phyloP scores from a whole-genome alignment of 2,329 filamentous ascomycete genomes.

The Thielaviopsis ethacetica region DNA sequence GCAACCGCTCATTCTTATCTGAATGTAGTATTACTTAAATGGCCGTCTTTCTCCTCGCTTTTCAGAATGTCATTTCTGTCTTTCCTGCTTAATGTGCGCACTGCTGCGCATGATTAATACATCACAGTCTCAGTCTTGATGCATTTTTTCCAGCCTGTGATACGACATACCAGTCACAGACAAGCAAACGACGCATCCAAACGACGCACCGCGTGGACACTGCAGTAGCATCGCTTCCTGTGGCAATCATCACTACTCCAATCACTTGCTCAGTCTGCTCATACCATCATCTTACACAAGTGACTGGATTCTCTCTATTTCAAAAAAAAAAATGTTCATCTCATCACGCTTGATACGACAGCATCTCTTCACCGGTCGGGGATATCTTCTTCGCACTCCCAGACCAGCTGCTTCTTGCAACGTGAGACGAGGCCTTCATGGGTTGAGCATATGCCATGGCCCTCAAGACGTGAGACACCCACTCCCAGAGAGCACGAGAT shows the following conservation, averaged over 20 bases:
- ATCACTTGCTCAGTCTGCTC: background rate
- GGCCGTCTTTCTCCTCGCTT: background rate
- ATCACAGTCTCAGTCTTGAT: background rate
- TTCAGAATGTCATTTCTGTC: background rate
- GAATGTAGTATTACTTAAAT: background rate
- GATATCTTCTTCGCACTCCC: background rate
- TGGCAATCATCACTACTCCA: background rate
- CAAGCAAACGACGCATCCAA: background rate
- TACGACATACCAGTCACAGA: background rate
- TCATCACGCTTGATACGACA: background rate
- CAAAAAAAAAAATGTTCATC: background rate
- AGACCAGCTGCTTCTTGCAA: background rate
- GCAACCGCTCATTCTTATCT: no score
- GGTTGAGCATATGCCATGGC: conserved; percentile 6
- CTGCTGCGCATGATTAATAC: background rate
- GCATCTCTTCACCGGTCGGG: background rate
- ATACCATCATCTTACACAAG: background rate
- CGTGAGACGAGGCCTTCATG: background rate
- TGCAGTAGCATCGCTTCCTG: background rate
- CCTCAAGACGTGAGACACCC: background rate
- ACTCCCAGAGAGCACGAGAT: no score
- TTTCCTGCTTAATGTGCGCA: background rate
- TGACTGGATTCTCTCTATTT: background rate
- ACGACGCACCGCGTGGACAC: background rate
- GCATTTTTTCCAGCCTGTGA: background rate